These are phyloP conservation scores for Fragosphaeria purpurea DNA, from an alignment of 2,329 filamentous ascomycete genomes.

Conservation along the genomic window DNA sequence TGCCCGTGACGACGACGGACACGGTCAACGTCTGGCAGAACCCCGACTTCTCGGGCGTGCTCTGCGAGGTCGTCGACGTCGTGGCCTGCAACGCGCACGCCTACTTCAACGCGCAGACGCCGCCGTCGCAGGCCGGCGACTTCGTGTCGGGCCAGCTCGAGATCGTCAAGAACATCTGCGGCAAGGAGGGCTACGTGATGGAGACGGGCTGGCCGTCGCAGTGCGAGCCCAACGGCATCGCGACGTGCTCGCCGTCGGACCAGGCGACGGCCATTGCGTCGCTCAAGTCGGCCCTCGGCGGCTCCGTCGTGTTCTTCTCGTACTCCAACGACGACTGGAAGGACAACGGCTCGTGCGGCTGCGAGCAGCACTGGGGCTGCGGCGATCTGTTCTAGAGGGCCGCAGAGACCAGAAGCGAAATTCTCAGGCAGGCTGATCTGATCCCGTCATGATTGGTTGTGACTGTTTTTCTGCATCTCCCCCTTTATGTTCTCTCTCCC, in stretches of 20 bases:
- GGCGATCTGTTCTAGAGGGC: slow-evolving; percentile 29
- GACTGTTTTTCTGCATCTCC: too few relatives aligned
- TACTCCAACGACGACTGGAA: slow-evolving; percentile 79
- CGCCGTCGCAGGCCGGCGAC: slow-evolving; percentile 55
- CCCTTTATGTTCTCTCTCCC: too few relatives aligned
- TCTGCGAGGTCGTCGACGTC: slow-evolving; percentile 70
- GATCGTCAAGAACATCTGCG: slow-evolving; percentile 61
- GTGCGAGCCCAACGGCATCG: slow-evolving; percentile 61
- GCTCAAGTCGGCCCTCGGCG: slow-evolving; percentile 57
- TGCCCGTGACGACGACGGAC: slow-evolving; percentile 76
- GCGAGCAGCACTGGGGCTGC: slow-evolving; percentile 77
- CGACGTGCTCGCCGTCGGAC: slow-evolving; percentile 55
- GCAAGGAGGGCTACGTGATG: slow-evolving; percentile 67
- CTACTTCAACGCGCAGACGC: slow-evolving; percentile 73
- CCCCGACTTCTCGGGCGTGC: slow-evolving; percentile 39
- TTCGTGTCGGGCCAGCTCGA: slow-evolving; percentile 70
- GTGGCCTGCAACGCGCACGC: slow-evolving; percentile 83
- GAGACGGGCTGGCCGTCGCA: slow-evolving; percentile 82
- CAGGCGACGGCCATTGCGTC: slow-evolving; percentile 64
- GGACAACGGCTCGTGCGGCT: slow-evolving; percentile 52
- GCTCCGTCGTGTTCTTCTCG: slow-evolving; percentile 70
- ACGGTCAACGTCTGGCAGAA: slow-evolving; percentile 69
- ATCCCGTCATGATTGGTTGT: too few relatives aligned
- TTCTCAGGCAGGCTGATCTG: too few relatives aligned
- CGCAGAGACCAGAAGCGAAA: too few relatives aligned